phyloP scores from a whole-genome alignment of 768 basidiomycete species.

The Leucocoprinus sp. region DNA sequence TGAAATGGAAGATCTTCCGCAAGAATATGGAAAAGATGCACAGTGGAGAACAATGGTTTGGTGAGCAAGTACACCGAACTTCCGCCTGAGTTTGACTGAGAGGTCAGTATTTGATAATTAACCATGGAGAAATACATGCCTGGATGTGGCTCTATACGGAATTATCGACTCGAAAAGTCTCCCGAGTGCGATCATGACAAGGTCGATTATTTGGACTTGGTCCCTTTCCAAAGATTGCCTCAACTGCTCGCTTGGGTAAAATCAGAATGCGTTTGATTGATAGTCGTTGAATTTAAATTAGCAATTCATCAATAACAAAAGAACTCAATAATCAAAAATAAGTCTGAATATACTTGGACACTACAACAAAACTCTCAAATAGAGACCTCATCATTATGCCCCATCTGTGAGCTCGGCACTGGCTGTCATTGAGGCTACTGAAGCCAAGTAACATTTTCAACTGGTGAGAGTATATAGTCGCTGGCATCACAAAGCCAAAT shows the following conservation, averaged over 20 bases:
- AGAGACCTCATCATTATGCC: constrained; percentile 53
- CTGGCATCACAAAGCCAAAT: no score
- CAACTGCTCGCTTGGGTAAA: constrained; percentile 41
- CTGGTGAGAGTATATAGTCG: no score
- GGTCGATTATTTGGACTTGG: constrained; percentile 3
- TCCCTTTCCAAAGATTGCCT: constrained; percentile 44
- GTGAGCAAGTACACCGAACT: constrained; percentile 17
- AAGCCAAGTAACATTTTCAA: neutral
- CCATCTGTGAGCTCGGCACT: constrained; percentile 45
- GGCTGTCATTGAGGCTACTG: constrained; percentile 16
- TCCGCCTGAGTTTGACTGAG: constrained; percentile 7
- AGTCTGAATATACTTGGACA: constrained; percentile 23
- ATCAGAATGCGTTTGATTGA: no score
- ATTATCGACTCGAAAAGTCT: constrained; percentile 47
- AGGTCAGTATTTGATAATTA: constrained; percentile 8
- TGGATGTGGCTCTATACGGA: constrained; percentile 27
- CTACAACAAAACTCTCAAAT: constrained; percentile 61
- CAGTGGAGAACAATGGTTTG: constrained; percentile 41
- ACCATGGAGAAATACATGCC: constrained; percentile 6
- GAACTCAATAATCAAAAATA: no score
- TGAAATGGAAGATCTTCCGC: no score
- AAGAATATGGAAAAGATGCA: constrained; percentile 50
- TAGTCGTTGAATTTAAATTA: no score
- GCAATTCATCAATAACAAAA: no score
- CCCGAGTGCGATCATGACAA: constrained; percentile 15